Percentiles rank a stretch among this genome's conserved stretches.
These are phyloP conservation scores for Rhodofomes roseus DNA, from an alignment of 1,284 basidiomycete genomes.

Conservation along the genomic window DNA sequence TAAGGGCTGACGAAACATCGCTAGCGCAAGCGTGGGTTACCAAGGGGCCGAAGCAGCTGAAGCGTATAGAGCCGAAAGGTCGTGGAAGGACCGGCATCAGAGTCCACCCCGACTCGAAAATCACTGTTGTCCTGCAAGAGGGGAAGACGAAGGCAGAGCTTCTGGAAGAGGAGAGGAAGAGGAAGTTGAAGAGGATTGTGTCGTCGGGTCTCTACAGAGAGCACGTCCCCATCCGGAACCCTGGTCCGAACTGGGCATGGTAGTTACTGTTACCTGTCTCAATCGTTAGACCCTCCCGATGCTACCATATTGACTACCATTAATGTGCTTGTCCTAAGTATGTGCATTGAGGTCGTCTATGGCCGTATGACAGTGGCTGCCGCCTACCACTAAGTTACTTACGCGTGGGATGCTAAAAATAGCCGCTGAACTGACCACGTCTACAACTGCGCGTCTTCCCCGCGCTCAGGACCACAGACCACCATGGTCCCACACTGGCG, in stretches of 20 bases:
- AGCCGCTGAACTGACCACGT: slow-evolving; percentile 4
- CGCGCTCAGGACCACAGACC: slow-evolving; percentile 7
- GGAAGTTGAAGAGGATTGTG: slow-evolving; percentile 73
- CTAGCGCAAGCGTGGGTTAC: slow-evolving; percentile 91
- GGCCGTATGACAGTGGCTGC: background rate
- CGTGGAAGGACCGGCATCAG: slow-evolving; percentile 81
- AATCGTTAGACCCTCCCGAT: background rate
- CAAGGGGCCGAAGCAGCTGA: slow-evolving; percentile 70
- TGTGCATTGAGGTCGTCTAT: background rate
- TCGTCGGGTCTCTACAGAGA: slow-evolving; percentile 79
- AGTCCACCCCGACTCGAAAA: slow-evolving; percentile 71
- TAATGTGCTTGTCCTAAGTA: background rate
- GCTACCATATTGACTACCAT: background rate
- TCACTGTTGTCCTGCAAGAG: slow-evolving; percentile 80
- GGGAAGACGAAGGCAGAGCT: slow-evolving; percentile 79
- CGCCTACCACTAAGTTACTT: background rate
- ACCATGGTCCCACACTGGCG: slow-evolving; percentile 32
- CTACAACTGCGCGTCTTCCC: slow-evolving; percentile 6
- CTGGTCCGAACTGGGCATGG: slow-evolving; percentile 79
- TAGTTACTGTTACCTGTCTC: slow-evolving; percentile 35
- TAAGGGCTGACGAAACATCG: slow-evolving; percentile 2
- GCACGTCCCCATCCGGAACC: slow-evolving; percentile 75
- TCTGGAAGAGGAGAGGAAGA: slow-evolving; percentile 56
- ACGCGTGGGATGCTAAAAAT: background rate
- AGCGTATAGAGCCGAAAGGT: slow-evolving; percentile 82